Evolutionary conservation across 768 basidiomycete genomes (phyloP).

Genomic region (Mycena floridula): DNA sequence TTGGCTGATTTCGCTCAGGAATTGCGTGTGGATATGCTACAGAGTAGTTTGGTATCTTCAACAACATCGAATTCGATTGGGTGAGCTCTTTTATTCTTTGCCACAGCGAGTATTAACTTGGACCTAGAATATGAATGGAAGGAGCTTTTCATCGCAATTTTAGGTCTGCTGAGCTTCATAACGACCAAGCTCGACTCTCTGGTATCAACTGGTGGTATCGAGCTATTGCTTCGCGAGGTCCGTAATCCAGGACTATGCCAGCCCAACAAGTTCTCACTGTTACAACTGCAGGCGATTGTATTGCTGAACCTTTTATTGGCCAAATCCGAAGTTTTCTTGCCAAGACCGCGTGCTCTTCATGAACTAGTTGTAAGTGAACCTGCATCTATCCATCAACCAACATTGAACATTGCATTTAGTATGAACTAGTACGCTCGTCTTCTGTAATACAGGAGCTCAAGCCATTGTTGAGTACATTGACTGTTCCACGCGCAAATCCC

Average conservation of each 20-base stretch:
- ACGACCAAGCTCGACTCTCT: conserved; percentile 48
- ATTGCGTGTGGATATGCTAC: conserved; percentile 49
- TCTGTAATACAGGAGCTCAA: conserved; percentile 41
- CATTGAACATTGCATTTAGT: too few relatives aligned
- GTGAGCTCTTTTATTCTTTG: conserved; percentile 25
- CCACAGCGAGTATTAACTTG: conserved; percentile 1
- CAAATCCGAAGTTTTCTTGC: conserved; percentile 48
- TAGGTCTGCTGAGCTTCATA: conserved; percentile 51
- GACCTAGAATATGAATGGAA: conserved; percentile 60
- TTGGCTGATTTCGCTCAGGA: conserved; percentile 26
- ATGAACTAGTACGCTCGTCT: conserved; percentile 59
- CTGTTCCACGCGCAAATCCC: conserved; percentile 21
- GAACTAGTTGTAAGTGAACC: conserved; percentile 50
- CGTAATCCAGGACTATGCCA: too few relatives aligned
- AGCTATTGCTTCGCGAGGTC: conserved; percentile 51
- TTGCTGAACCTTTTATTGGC: conserved; percentile 47
- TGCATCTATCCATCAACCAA: neutral
- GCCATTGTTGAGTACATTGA: conserved; percentile 35
- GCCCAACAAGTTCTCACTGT: neutral
- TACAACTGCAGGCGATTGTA: conserved; percentile 34
- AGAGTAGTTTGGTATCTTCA: conserved; percentile 54
- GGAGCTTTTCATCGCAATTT: conserved; percentile 54
- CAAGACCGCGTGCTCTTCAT: conserved; percentile 48
- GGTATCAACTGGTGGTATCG: conserved; percentile 45
- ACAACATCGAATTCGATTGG: conserved; percentile 44